Base-by-base conservation (phyloP, 2,329 filamentous ascomycete species). In the Ramichloridium luteum region DNA sequence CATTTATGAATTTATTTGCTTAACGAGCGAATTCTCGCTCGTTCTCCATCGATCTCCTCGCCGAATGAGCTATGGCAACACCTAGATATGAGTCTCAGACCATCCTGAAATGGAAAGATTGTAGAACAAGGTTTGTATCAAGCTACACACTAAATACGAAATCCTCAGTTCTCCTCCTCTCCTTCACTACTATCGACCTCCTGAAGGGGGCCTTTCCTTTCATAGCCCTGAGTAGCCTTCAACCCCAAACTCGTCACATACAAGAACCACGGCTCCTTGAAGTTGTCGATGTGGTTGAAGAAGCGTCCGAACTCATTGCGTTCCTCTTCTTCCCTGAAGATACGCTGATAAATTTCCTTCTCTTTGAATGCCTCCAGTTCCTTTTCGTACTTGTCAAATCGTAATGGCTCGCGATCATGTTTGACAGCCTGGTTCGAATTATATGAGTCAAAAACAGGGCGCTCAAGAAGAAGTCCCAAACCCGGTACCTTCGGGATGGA, bases 401-500 rank as follows among this genome's bases (percentile, higher is more conserved):
- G 75, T 36, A 98, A 77, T 14, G 70, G 67, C 30, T 80, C 70
- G 33, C 74, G 72, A 5, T 68, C 72, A 26, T 77, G 68, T 32
- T 72, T 70, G 20, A 67, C 64, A 5, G 68, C 68, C 1, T 80
- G 76, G 43, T 78, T 74, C 33, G 68, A 69, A 57, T 94, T 98
- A 60, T 94, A 96, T 30, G 65, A 76, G 39, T 88, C 78, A 53
- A 98, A 98, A 0, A 96, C 81, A 2, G 90, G 90, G 1, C 84
- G 67, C 59, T 98, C 90, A 3, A 98, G 70, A 33, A 96, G 63
- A 26, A 98, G 61, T 1, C 90, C 90, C 20, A 98, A 59, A 3
- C 84, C 81, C 0, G 90, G 90, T 0, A 86, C 90, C 59, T 96
- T 96, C 34, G 90, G 90, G 34, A 98, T 93, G 28, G 80, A 80